Evolutionary conservation across 129 eudicot species (phyloP).

Genomic region (Calendula officinalis): DNA sequence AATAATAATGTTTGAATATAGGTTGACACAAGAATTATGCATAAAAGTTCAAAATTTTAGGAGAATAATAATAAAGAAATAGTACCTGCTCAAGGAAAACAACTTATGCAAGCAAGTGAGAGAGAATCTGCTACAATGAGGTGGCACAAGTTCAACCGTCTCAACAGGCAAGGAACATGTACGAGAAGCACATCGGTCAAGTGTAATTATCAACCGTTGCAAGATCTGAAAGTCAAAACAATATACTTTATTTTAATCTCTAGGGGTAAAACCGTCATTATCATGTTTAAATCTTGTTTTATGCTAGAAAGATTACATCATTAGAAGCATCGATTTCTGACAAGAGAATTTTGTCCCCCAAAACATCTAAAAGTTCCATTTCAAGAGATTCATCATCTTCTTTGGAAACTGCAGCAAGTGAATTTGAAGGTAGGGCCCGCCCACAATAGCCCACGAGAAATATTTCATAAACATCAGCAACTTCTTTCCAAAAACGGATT

Average conservation of each 20-base stretch:
- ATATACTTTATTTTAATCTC: background rate
- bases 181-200: constrained; percentile 98
- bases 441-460: constrained; percentile 97
- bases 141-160: constrained; percentile 90
- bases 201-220: constrained; percentile 65
- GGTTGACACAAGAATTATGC: too few species aligned
- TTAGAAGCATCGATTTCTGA: constrained; percentile 72
- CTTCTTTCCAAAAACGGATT: constrained; percentile 93
- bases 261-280: background rate
- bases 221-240: constrained; percentile 53
- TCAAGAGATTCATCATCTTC: constrained; percentile 81
- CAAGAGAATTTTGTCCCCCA: constrained; percentile 81
- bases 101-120: constrained; percentile 86
- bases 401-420: constrained; percentile 51
- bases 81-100: constrained; percentile 82
- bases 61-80: background rate
- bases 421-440: constrained; percentile 76
- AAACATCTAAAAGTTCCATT: constrained; percentile 69
- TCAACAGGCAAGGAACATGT: constrained; percentile 92
- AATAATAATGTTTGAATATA: too few species aligned
- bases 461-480: constrained; percentile 90
- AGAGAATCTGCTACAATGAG: constrained; percentile 96
- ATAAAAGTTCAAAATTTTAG: background rate
- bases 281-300: background rate
- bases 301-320: constrained; percentile 55